Percentiles rank a stretch among this genome's conserved stretches.
Conservation (phyloP, 169 alveolate species). For the Plasmodium vivax region DNA sequence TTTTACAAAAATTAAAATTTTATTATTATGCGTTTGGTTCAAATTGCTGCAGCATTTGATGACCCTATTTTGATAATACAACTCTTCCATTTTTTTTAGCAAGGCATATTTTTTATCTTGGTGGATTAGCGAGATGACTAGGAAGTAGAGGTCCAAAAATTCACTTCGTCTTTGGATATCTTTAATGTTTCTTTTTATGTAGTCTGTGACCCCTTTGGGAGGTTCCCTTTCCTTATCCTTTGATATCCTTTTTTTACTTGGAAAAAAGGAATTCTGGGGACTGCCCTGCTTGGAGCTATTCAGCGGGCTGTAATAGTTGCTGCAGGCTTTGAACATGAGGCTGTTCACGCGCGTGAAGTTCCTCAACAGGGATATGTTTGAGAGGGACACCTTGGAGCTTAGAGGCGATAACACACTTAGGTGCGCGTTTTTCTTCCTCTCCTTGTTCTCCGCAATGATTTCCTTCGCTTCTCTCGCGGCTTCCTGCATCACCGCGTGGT, state of each 20-base stretch:
- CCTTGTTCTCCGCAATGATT: not conserved
- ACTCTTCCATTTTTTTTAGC: conserved; percentile 55
- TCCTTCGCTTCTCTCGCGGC: conserved; percentile 25
- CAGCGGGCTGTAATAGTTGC: conserved; percentile 61
- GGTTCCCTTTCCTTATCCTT: not conserved
- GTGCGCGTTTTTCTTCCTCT: conserved; percentile 1
- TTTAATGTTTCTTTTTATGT: conserved; percentile 41
- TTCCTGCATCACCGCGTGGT: not conserved
- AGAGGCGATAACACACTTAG: not conserved
- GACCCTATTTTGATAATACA: conserved; percentile 35
- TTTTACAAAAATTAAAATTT: conserved; percentile 24
- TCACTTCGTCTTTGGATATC: conserved; percentile 52
- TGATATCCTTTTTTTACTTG: not conserved
- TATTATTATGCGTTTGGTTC: conserved; percentile 19
- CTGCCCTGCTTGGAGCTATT: not conserved
- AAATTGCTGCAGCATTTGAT: conserved; percentile 31
- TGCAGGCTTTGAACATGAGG: conserved; percentile 16
- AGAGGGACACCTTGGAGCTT: not conserved
- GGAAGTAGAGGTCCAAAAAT: conserved; percentile 28
- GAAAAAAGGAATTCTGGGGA: not conserved
- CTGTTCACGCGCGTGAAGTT: conserved; percentile 56
- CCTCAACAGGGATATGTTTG: conserved; percentile 38
- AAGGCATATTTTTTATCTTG: conserved; percentile 30
- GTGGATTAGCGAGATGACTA: conserved; percentile 42
- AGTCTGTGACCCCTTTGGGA: not conserved